Percentiles rank a stretch among this genome's conserved stretches.
Conservation (phyloP, 495 filamentous ascomycete species). For the Baudoinia panamericana region DNA sequence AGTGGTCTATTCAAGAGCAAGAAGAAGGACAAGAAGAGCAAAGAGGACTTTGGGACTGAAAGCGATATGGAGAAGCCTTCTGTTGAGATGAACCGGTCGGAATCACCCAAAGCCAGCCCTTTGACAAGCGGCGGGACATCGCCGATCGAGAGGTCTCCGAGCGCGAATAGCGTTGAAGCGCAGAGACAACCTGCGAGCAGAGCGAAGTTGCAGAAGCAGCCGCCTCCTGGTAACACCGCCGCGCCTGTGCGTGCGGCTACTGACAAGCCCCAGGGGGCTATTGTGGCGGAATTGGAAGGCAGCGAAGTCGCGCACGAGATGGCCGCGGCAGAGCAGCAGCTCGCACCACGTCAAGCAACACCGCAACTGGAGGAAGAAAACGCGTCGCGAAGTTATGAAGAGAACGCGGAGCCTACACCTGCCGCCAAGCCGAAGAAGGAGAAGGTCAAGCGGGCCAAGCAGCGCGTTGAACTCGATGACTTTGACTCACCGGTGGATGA, state of each 20-base stretch:
- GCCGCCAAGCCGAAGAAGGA: conserved; percentile 32
- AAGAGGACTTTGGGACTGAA: conserved; percentile 45
- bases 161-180: not conserved
- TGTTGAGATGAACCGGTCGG: conserved; percentile 25
- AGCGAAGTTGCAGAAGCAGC: conserved; percentile 66
- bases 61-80: conserved; percentile 39
- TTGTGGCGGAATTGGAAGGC: conserved; percentile 13
- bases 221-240: conserved; percentile 13
- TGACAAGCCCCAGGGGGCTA: not conserved
- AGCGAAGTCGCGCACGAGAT: conserved; percentile 9
- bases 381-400: conserved; percentile 10
- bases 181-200: conserved; percentile 37
- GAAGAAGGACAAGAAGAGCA: conserved; percentile 76
- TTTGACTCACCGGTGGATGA: conserved; percentile 34
- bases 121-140: conserved; percentile 11
- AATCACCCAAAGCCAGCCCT: conserved; percentile 24
- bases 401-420: conserved; percentile 6
- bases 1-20: conserved; percentile 94
- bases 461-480: conserved; percentile 35
- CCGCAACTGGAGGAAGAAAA: conserved; percentile 3
- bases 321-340: conserved; percentile 3
- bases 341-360: not conserved
- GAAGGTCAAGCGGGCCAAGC: conserved; percentile 39
- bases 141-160: conserved; percentile 34
- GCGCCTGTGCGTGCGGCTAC: conserved; percentile 5